Evolutionary conservation across 176 grass and related monocot genomes (phyloP).

Genomic region (Carex cristatella): DNA sequence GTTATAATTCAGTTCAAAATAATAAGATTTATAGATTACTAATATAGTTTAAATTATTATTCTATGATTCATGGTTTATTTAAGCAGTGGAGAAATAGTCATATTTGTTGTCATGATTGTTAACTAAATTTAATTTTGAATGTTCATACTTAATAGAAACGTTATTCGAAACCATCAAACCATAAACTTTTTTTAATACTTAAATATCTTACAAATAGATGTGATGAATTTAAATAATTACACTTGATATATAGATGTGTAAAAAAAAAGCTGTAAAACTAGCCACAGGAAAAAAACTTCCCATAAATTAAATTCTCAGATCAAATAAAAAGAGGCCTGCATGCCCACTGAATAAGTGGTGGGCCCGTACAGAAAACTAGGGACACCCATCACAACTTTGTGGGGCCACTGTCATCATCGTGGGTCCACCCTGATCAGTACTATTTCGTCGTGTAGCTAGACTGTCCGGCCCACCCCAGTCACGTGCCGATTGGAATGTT

Average conservation of each 20-base stretch:
- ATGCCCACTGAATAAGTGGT: slow-evolving; percentile 3
- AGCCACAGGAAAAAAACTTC: not conserved
- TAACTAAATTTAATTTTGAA: not conserved
- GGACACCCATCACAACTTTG: not conserved
- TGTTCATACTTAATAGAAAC: not conserved
- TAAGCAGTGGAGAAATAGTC: not conserved
- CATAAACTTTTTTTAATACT: too few relatives aligned
- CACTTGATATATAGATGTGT: not conserved
- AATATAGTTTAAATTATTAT: too few relatives aligned
- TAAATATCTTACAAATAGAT: not conserved
- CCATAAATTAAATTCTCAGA: not conserved
- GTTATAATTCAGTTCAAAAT: not conserved
- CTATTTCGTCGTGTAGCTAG: slow-evolving; percentile 17
- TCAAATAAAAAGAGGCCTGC: not conserved
- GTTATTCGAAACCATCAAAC: too few relatives aligned
- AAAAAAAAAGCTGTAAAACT: not conserved
- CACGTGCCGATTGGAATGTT: slow-evolving; percentile 4
- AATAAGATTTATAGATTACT: not conserved
- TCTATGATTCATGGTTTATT: too few relatives aligned
- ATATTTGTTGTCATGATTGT: not conserved
- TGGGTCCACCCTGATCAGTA: not conserved
- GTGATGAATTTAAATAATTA: not conserved
- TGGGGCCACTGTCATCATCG: slow-evolving; percentile 21
- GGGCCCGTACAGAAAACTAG: not conserved
- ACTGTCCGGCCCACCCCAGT: not conserved